phyloP scores from a whole-genome alignment of 2,329 filamentous ascomycete genomes.

The Catunica adiposa region DNA sequence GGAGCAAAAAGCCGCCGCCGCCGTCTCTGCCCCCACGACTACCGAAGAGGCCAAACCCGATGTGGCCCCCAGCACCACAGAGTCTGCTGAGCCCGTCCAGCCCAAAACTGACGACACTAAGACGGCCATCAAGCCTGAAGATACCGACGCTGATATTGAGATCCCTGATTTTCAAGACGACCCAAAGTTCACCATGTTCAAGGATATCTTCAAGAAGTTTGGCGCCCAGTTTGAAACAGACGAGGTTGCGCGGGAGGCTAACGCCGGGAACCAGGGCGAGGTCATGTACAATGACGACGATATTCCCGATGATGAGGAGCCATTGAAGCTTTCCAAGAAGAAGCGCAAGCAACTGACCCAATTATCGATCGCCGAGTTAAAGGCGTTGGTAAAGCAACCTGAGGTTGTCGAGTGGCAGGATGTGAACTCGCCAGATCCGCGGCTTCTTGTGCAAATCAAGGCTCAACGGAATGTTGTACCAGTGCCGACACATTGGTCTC shows the following conservation, averaged over 20 bases:
- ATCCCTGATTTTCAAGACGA: slow-evolving; percentile 40
- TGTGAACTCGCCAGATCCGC: slow-evolving; percentile 75
- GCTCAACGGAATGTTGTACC: slow-evolving; percentile 89
- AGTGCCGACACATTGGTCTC: slow-evolving; percentile 82
- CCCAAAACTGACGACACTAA: slow-evolving; percentile 2
- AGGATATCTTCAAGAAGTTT: slow-evolving; percentile 68
- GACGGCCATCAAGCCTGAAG: neutral
- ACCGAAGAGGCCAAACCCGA: slow-evolving; percentile 1
- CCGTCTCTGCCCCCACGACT: neutral
- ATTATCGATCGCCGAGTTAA: slow-evolving; percentile 85
- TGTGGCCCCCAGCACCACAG: slow-evolving; percentile 8
- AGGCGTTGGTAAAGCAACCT: slow-evolving; percentile 75
- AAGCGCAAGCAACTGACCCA: slow-evolving; percentile 84
- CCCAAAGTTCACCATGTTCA: slow-evolving; percentile 69
- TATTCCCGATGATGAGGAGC: slow-evolving; percentile 66
- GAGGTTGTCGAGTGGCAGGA: slow-evolving; percentile 98
- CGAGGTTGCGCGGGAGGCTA: slow-evolving; percentile 45
- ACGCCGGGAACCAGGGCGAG: slow-evolving; percentile 62
- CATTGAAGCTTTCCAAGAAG: slow-evolving; percentile 65
- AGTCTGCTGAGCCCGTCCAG: slow-evolving; percentile 9
- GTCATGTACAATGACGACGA: slow-evolving; percentile 73
- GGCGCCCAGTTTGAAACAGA: slow-evolving; percentile 47
- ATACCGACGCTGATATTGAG: slow-evolving; percentile 17
- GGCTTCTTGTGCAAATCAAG: slow-evolving; percentile 84
- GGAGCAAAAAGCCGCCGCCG: slow-evolving; percentile 54